Evolutionary conservation across 129 eudicot genomes (phyloP), one percentile per base, ranked within the genome.

Genomic region (Tagetes erecta): DNA sequence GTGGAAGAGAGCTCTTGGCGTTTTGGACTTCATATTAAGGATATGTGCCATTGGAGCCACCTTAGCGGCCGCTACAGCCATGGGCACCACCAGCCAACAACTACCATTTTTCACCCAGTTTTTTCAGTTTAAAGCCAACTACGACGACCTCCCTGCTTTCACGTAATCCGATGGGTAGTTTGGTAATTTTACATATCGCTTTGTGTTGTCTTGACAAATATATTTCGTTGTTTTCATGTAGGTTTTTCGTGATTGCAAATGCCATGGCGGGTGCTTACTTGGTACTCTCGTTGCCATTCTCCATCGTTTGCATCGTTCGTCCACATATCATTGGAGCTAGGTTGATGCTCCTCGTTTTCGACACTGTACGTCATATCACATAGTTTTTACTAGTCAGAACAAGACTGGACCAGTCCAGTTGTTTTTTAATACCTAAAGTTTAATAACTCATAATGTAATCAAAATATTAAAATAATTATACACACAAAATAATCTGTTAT

Each of bases 161-260:
- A 76, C 88, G 97, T 91, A 86, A 55, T 76, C 67, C 3, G 47
- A 40, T 50, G 57, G 55, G 37, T 73, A 72, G 30, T n/a, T 53
- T 4, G 0, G 70, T 51, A 8, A 67, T 46, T 51, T 51, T 39
- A 50, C 10, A 8, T 66, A 2, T 10, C 13, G 20, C n/a, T 14
- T n/a, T 14, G 46, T 45, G 37, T 5, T 57, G 3, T 80, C 37
- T 10, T 58, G 34, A 71, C 44, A 14, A 51, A 0, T 14, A 10
- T 58, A 1, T 45, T 27, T 60, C 20, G 36, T 65, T 30, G 30
- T 65, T 46, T 57, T 33, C 6, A 20, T 81, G 81, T 86, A 92
- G 97, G 80, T 92, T 76, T 76, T 92, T 92, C 4, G 96, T 92
- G 69, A 83, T 89, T 20, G 97, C 94, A n/a, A 92, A 89, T 75